Evolutionary conservation across 2,329 filamentous ascomycete genomes (phyloP).

Genomic region (Aciculosporium take): DNA sequence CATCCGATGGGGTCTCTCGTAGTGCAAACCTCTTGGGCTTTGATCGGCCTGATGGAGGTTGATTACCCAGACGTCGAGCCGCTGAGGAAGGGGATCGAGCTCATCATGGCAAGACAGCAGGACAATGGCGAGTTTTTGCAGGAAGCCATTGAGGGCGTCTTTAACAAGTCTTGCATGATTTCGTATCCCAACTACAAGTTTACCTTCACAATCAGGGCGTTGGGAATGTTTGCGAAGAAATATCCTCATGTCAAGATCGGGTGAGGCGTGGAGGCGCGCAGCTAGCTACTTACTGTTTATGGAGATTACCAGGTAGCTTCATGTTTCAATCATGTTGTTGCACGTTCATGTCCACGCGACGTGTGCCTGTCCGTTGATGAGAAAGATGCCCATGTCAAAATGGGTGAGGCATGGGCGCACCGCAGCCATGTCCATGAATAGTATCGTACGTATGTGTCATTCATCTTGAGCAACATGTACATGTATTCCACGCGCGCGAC

Average conservation of each 20-base stretch:
- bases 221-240: slow-evolving; percentile 71
- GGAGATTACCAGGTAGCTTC: too few relatives aligned
- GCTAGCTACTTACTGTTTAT: neutral
- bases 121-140: slow-evolving; percentile 87
- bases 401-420: neutral
- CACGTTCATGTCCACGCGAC: too few relatives aligned
- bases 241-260: slow-evolving; percentile 50
- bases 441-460: too few relatives aligned
- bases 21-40: slow-evolving; percentile 87
- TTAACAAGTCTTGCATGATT: slow-evolving; percentile 99
- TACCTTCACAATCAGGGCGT: slow-evolving; percentile 81
- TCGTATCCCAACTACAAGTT: slow-evolving; percentile 99
- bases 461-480: too few relatives aligned
- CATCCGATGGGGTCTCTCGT: slow-evolving; percentile 69
- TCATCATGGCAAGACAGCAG: slow-evolving; percentile 78
- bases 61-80: slow-evolving; percentile 62
- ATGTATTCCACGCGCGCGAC: too few relatives aligned
- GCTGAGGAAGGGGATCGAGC: slow-evolving; percentile 56
- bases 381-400: too few relatives aligned
- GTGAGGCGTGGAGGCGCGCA: neutral
- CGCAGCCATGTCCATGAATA: too few relatives aligned
- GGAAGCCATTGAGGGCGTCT: slow-evolving; percentile 93
- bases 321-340: too few relatives aligned
- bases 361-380: too few relatives aligned
- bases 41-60: slow-evolving; percentile 70